A percentile compares a stretch with the other conserved stretches of the same genome.
phyloP scores from a whole-genome alignment of 2,329 filamentous ascomycete species.

The Nectriaceae sp. region DNA sequence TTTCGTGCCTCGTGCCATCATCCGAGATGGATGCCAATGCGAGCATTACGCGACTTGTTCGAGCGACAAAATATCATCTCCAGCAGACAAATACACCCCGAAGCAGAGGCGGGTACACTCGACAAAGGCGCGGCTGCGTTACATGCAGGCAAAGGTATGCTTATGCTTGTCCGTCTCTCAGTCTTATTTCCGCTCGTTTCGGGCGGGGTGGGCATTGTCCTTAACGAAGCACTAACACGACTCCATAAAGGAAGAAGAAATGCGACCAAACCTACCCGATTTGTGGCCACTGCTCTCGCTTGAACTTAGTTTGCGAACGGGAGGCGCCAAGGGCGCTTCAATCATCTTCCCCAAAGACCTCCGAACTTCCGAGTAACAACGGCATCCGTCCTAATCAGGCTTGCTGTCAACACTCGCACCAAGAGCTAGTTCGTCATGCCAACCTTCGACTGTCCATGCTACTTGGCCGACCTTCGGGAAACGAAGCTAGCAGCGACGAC shows the following conservation, averaged over 20 bases:
- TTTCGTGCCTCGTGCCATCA: too few relatives aligned
- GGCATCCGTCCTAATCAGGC: not conserved
- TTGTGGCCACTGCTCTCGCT: constrained; percentile 18
- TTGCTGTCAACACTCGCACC: not conserved
- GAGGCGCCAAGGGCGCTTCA: constrained; percentile 11
- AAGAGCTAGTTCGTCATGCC: not conserved
- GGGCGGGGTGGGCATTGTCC: too few relatives aligned
- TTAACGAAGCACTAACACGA: not conserved
- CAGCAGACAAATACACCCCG: too few relatives aligned
- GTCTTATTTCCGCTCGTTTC: too few relatives aligned
- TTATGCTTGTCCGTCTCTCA: too few relatives aligned
- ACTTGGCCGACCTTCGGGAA: not conserved
- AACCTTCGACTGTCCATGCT: not conserved
- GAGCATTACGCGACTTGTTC: too few relatives aligned
- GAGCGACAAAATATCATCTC: too few relatives aligned
- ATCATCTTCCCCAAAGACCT: not conserved
- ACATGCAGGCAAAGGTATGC: constrained; percentile 20
- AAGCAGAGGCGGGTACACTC: constrained; percentile 17
- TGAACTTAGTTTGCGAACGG: constrained; percentile 17
- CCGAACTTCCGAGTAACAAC: not conserved
- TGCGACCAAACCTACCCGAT: constrained; percentile 18
- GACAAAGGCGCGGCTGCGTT: constrained; percentile 21
- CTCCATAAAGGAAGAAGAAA: constrained; percentile 17
- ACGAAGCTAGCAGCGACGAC: not conserved
- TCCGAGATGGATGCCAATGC: too few relatives aligned